phyloP scores from a whole-genome alignment of 768 basidiomycete species.

The Russula abietina region DNA sequence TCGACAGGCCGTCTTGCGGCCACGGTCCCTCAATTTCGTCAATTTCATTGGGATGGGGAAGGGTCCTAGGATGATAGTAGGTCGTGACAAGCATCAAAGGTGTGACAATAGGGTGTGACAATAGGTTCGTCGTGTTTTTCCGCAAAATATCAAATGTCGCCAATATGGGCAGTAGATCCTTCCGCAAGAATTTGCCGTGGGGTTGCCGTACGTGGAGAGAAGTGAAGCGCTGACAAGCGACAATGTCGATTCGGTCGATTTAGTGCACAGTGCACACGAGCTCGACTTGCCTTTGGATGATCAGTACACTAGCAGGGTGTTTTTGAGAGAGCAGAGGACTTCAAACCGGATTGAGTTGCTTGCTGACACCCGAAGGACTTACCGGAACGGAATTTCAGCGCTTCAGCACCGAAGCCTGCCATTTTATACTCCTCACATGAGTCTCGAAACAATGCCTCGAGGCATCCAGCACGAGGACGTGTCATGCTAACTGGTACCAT shows the following conservation, averaged over 20 bases:
- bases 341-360: background rate
- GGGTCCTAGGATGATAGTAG: conserved; percentile 6
- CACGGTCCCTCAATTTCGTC: background rate
- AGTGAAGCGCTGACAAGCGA: background rate
- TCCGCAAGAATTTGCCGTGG: background rate
- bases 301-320: background rate
- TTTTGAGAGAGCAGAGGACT: background rate
- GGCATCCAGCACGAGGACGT: background rate
- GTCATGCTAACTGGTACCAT: conserved; percentile 5
- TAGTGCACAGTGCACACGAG: background rate
- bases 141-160: background rate
- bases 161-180: background rate
- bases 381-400: background rate
- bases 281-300: background rate
- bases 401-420: background rate
- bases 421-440: conserved; percentile 7
- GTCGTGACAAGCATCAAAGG: conserved; percentile 14
- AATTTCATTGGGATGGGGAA: background rate
- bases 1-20: too few species aligned
- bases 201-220: too few species aligned
- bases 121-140: background rate
- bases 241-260: background rate
- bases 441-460: background rate
- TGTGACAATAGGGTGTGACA: background rate
- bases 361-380: background rate